Percentiles rank a stretch among this genome's conserved stretches.
Evolutionary conservation across 768 basidiomycete genomes (phyloP).

Genomic region (Boletus huronensis): DNA sequence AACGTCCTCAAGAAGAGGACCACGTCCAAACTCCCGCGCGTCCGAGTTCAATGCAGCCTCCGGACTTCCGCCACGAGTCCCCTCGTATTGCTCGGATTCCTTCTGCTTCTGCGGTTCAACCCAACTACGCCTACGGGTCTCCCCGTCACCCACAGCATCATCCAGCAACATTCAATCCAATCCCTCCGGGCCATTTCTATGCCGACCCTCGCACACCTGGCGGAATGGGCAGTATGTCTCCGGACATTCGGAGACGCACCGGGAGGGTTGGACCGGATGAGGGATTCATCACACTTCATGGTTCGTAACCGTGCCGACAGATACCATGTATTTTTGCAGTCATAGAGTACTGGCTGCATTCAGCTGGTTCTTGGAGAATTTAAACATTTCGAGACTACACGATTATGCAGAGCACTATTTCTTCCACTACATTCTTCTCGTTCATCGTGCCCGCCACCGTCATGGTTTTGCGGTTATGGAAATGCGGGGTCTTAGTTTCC

Average conservation of each 20-base stretch:
- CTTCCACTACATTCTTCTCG: neutral
- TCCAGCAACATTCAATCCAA: constrained; percentile 26
- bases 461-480: neutral
- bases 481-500: constrained; percentile 14
- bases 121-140: constrained; percentile 29
- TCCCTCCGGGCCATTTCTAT: constrained; percentile 44
- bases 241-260: constrained; percentile 31
- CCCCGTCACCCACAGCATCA: constrained; percentile 33
- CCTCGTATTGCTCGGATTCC: constrained; percentile 33
- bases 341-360: neutral
- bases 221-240: constrained; percentile 36
- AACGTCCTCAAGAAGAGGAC: constrained; percentile 31
- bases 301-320: constrained; percentile 12
- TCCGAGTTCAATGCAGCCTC: constrained; percentile 30
- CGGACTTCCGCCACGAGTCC: constrained; percentile 33
- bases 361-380: neutral
- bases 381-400: neutral
- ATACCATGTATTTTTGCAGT: constrained; percentile 8
- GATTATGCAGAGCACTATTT: neutral
- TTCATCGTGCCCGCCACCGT: neutral
- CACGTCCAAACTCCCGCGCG: constrained; percentile 18
- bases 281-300: constrained; percentile 33
- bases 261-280: constrained; percentile 33
- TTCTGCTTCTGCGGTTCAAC: constrained; percentile 27
- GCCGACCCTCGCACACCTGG: constrained; percentile 28